These are phyloP conservation scores for Ogataea hybrid DNA, from an alignment of 1,139 yeast species.

Conservation along the genomic window DNA sequence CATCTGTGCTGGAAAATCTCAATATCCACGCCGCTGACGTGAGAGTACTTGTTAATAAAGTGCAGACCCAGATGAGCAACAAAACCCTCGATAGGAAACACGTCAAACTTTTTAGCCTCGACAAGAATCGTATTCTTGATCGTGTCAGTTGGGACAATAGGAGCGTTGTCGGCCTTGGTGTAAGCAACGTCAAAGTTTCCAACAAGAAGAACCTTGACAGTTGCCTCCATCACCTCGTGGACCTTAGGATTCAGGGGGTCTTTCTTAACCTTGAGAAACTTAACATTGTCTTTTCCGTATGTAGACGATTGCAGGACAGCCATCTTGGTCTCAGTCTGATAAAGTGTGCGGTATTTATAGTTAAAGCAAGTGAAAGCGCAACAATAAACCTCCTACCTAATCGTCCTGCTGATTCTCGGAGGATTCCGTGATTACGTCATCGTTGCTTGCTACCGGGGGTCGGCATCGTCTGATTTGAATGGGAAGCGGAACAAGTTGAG, in stretches of 20 bases:
- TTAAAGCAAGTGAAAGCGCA: not conserved
- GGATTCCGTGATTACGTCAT: conserved; percentile 9
- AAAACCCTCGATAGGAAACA: conserved; percentile 88
- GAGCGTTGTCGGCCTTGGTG: conserved; percentile 81
- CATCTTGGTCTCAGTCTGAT: conserved; percentile 17
- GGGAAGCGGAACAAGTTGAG: not conserved
- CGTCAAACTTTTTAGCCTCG: conserved; percentile 76
- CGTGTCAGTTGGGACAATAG: conserved; percentile 93
- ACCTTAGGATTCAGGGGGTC: conserved; percentile 64
- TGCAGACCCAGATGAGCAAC: conserved; percentile 84
- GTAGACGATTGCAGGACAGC: conserved; percentile 44
- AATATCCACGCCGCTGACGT: conserved; percentile 70
- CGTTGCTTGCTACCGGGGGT: not conserved
- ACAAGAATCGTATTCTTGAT: conserved; percentile 84
- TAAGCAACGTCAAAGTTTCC: conserved; percentile 79
- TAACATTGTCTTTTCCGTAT: conserved; percentile 91
- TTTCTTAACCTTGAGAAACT: conserved; percentile 82
- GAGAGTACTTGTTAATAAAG: conserved; percentile 70
- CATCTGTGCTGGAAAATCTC: conserved; percentile 71
- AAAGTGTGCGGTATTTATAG: conserved; percentile 1
- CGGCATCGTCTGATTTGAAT: not conserved
- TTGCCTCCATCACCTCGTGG: conserved; percentile 84
- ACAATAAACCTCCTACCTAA: not conserved
- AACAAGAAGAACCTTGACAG: conserved; percentile 68
- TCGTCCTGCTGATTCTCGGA: conserved; percentile 4